phyloP scores from a whole-genome alignment of 495 filamentous ascomycete species.

The Polyplosphaeria fusca region DNA sequence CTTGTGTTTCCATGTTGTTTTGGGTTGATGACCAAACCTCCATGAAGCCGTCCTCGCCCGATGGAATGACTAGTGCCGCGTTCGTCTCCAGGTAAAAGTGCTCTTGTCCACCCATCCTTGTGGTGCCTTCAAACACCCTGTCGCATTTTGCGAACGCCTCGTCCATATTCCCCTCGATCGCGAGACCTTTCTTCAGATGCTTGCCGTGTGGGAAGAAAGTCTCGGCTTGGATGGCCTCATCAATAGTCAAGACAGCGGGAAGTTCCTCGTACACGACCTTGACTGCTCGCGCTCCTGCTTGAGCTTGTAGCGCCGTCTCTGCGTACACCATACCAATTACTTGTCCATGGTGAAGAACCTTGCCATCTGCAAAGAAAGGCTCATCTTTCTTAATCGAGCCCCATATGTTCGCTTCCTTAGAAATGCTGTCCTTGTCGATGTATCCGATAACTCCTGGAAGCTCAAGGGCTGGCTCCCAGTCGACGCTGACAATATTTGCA shows the following conservation, averaged over 20 bases:
- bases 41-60: conserved; percentile 41
- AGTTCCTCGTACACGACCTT: conserved; percentile 43
- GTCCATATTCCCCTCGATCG: conserved; percentile 30
- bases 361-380: conserved; percentile 44
- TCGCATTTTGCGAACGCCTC: conserved; percentile 43
- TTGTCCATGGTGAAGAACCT: conserved; percentile 41
- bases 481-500: conserved; percentile 43
- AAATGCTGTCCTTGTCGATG: conserved; percentile 42
- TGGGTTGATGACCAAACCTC: conserved; percentile 48
- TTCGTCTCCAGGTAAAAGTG: conserved; percentile 48
- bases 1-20: conserved; percentile 46
- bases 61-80: conserved; percentile 42
- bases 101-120: conserved; percentile 46
- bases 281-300: conserved; percentile 40
- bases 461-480: conserved; percentile 43
- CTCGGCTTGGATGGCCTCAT: conserved; percentile 48
- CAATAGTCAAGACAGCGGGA: conserved; percentile 44
- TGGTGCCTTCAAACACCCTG: conserved; percentile 39
- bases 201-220: conserved; percentile 40
- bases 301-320: conserved; percentile 43
- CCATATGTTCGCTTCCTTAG: conserved; percentile 41
- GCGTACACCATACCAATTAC: conserved; percentile 45
- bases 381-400: conserved; percentile 42
- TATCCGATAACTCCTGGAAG: conserved; percentile 45
- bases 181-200: conserved; percentile 39